phyloP scores from a whole-genome alignment of 208 protist species.

The Acanthamoeba triangularis region DNA sequence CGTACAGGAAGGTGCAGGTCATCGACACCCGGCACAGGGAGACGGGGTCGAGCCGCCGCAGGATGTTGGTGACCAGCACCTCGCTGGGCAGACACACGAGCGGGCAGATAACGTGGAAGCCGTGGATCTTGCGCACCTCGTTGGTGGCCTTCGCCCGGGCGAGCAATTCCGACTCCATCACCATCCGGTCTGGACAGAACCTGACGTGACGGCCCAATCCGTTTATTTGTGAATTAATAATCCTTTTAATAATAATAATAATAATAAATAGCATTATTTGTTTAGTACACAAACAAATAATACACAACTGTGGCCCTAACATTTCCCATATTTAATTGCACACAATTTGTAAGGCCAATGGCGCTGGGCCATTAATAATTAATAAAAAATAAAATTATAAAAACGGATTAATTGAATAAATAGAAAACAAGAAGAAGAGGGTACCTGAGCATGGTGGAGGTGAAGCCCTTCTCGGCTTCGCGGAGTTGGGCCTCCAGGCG shows the following conservation, averaged over 20 bases:
- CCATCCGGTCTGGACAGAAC: not conserved
- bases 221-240: too few relatives aligned
- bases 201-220: too few relatives aligned
- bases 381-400: not conserved
- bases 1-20: constrained; percentile 31
- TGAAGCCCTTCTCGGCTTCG: constrained; percentile 51
- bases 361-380: not conserved
- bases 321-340: too few relatives aligned
- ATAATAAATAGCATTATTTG: not conserved
- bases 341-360: too few relatives aligned
- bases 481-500: constrained; percentile 12
- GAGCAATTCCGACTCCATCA: not conserved
- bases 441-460: not conserved
- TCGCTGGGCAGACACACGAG: constrained; percentile 24
- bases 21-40: constrained; percentile 20
- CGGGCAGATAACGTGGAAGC: constrained; percentile 1
- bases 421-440: not conserved
- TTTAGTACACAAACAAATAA: not conserved
- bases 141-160: not conserved
- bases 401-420: not conserved
- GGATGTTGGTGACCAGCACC: constrained; percentile 31
- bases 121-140: constrained; percentile 26
- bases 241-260: not conserved
- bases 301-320: too few relatives aligned
- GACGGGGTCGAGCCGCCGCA: not conserved